Base-by-base conservation (phyloP, 1,284 basidiomycete genomes). In the Microbotryomycetes sp. region DNA sequence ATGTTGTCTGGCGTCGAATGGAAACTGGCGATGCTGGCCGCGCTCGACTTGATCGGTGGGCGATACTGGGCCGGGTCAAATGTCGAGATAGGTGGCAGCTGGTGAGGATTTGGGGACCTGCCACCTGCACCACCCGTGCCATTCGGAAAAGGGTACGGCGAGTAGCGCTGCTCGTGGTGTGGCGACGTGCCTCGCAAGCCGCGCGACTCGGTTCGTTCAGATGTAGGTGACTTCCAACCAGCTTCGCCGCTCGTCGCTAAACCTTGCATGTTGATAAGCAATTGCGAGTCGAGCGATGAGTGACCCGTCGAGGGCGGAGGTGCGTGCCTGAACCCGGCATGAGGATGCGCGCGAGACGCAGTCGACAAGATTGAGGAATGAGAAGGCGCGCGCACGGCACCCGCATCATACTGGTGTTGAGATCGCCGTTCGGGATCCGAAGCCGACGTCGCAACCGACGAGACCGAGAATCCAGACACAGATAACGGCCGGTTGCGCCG, bases 391-490 rank as follows among this genome's bases (percentile, higher is more conserved):
- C 61, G 49, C 18, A 29, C 16, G 35, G 50, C 30, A n/a, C 29
- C 23, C 21, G 54, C n/a, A 23, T 65, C 66, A 53, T 45, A 28
- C 4, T 35, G 41, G 23, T 54, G 48, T 11, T 51, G 50, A 28
- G 46, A 50, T 5, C 59, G 52, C 21, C 53, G 59, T 45, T 64
- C 64, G 1, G 67, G 64, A 23, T 68, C 67, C 3, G 60, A 62
- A 3, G 67, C 65, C 46, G 64, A 66, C n/a, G 64, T 68, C 23
- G 64, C 64, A 23, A 63, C 59, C 24, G 55, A 58, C 55, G 67
- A 61, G 48, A 68, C 57, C 4, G 61, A 64, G 45, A 27, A 29
- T n/a, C 50, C 50, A n/a, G 50, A 52, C 13, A 52, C 29, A 7
- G 50, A 52, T 3, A 61, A 65, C 7, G 66, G 52, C 35, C 66